A percentile compares a stretch with the other conserved stretches of the same genome.
These are phyloP conservation scores for Trichoderma parareesei DNA, from an alignment of 495 filamentous ascomycete species.

Conservation along the genomic window DNA sequence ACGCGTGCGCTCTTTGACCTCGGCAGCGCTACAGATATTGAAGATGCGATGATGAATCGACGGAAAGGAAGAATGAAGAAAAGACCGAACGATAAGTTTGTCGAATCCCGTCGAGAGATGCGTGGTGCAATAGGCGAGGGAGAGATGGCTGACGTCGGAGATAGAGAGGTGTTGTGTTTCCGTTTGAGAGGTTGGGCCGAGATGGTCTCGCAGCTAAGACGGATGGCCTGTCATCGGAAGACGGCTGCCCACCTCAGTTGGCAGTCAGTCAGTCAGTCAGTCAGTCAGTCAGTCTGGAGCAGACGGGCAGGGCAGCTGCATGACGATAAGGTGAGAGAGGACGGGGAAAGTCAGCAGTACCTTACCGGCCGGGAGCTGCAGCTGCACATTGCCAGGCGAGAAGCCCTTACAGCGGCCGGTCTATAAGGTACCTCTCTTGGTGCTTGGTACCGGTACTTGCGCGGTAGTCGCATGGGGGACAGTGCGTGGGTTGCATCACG, in stretches of 20 bases:
- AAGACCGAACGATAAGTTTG: neutral
- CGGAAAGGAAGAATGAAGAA: neutral
- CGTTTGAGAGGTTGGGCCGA: constrained; percentile 2
- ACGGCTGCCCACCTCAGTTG: too few species aligned
- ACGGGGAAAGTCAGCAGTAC: neutral
- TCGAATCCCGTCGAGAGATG: neutral
- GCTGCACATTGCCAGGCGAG: neutral
- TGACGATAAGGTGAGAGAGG: neutral
- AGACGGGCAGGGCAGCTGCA: neutral
- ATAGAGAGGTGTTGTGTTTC: constrained; percentile 5
- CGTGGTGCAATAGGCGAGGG: neutral
- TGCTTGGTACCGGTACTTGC: neutral
- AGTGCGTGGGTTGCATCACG: neutral
- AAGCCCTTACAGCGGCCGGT: neutral
- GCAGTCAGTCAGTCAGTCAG: neutral
- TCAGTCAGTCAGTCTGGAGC: neutral
- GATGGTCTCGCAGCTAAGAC: neutral
- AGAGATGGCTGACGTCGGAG: neutral
- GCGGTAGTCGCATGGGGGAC: neutral
- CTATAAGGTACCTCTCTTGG: neutral
- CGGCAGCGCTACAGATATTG: neutral
- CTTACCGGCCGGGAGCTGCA: neutral
- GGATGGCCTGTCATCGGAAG: neutral
- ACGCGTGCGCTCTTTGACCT: neutral
- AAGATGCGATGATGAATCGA: neutral